phyloP scores from a whole-genome alignment of 345 rosid species.

The Odontarrhena argentea region DNA sequence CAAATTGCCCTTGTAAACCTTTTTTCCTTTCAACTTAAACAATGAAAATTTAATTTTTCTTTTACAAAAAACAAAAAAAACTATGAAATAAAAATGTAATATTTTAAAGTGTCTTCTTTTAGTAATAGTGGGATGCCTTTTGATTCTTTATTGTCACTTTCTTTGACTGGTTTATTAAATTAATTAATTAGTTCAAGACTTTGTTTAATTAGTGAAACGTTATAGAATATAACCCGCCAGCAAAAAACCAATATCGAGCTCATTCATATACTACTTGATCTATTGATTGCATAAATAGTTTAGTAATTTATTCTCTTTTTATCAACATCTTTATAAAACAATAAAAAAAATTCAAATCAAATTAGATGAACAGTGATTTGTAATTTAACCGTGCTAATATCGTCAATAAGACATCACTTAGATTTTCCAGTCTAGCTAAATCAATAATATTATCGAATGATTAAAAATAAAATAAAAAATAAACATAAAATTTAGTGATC shows the following conservation, averaged over 20 bases:
- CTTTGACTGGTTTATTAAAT: slow-evolving; percentile 35
- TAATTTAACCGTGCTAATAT: no score
- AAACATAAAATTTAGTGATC: no score
- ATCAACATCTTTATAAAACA: no score
- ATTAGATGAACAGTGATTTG: no score
- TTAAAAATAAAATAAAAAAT: no score
- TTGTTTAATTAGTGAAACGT: slow-evolving; percentile 7
- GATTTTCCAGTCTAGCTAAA: no score
- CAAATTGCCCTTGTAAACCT: slow-evolving; percentile 22
- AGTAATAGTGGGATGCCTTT: slow-evolving; percentile 29
- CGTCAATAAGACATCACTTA: no score
- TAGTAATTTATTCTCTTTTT: no score
- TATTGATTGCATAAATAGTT: no score
- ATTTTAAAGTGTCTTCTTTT: slow-evolving; percentile 25
- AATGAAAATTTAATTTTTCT: background rate
- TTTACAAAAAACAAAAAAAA: background rate
- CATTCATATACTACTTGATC: background rate
- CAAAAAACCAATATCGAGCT: slow-evolving; percentile 1
- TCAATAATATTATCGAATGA: no score
- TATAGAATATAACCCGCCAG: background rate
- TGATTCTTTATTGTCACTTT: slow-evolving; percentile 33
- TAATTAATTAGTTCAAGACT: slow-evolving; percentile 17
- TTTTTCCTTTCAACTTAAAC: slow-evolving; percentile 9
- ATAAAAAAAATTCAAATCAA: no score
- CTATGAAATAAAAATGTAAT: slow-evolving; percentile 2